Percentiles rank a stretch among this genome's conserved stretches.
Evolutionary conservation across 257 asterid species (phyloP).

Genomic region (Verbena officinalis): DNA sequence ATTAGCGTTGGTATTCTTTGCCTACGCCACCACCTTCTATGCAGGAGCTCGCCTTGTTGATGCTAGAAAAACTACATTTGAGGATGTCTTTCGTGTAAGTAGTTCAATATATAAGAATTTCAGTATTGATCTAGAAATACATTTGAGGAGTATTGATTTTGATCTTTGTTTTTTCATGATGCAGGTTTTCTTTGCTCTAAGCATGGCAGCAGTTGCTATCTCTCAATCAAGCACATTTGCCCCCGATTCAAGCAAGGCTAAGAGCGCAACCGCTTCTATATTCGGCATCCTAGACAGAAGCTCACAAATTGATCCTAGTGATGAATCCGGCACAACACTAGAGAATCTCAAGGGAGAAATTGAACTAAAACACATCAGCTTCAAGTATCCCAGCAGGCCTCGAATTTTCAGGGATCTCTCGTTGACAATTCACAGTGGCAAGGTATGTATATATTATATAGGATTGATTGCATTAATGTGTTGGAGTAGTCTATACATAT

Average conservation of each 20-base stretch:
- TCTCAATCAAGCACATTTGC: conserved; percentile 66
- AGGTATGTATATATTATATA: conserved; percentile 37
- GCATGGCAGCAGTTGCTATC: conserved; percentile 51
- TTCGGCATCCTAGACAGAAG: conserved; percentile 56
- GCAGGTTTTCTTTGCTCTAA: conserved; percentile 68
- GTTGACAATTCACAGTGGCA: conserved; percentile 54
- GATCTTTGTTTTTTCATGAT: not conserved
- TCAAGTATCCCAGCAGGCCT: conserved; percentile 66
- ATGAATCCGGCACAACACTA: conserved; percentile 50
- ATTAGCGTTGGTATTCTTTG: conserved; percentile 42
- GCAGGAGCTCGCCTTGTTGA: conserved; percentile 67
- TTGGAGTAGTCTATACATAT: not conserved
- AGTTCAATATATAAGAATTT: not conserved
- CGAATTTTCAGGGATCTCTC: conserved; percentile 54
- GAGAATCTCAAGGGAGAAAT: conserved; percentile 55
- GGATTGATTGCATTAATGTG: not conserved
- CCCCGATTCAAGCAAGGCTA: conserved; percentile 64
- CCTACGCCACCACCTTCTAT: conserved; percentile 56
- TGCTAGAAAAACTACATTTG: conserved; percentile 43
- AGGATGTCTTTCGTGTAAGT: conserved; percentile 54
- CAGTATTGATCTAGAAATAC: not conserved
- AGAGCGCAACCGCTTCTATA: conserved; percentile 55
- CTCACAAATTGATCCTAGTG: conserved; percentile 62
- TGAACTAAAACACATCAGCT: conserved; percentile 51
- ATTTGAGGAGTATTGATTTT: not conserved